Evolutionary conservation across 2,329 filamentous ascomycete genomes (phyloP).

Genomic region (Arthrinium puccinioides): DNA sequence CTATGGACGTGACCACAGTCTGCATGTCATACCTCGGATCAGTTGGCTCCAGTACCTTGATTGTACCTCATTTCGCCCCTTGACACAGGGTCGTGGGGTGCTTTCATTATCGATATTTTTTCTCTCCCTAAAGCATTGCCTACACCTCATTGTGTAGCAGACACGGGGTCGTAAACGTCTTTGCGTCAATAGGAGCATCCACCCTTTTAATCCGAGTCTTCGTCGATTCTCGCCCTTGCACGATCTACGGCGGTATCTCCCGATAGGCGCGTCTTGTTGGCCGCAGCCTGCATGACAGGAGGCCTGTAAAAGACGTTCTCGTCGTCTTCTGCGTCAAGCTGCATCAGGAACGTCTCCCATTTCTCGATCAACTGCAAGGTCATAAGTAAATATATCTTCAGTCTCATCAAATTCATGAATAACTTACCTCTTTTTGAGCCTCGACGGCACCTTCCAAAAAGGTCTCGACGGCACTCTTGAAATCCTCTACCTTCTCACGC

Average conservation of each 20-base stretch:
- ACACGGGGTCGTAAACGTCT: too few relatives aligned
- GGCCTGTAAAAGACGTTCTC: slow-evolving; percentile 60
- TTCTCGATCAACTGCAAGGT: slow-evolving; percentile 61
- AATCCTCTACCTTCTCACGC: slow-evolving; percentile 96
- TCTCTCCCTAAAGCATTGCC: too few relatives aligned
- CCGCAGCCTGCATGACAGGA: slow-evolving; percentile 44
- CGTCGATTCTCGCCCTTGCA: slow-evolving; percentile 50
- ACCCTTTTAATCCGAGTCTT: slow-evolving; percentile 49
- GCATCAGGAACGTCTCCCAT: slow-evolving; percentile 97
- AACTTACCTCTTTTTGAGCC: slow-evolving; percentile 89
- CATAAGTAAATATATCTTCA: not conserved
- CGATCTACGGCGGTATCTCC: slow-evolving; percentile 55
- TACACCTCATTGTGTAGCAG: too few relatives aligned
- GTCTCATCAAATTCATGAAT: slow-evolving; percentile 1
- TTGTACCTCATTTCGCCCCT: too few relatives aligned
- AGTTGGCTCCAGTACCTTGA: too few relatives aligned
- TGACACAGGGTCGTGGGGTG: too few relatives aligned
- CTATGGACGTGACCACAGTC: too few relatives aligned
- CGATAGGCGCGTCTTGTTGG: slow-evolving; percentile 28
- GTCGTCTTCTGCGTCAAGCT: slow-evolving; percentile 89
- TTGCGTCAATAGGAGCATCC: too few relatives aligned
- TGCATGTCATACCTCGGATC: too few relatives aligned
- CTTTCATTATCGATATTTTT: too few relatives aligned
- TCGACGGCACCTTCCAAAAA: slow-evolving; percentile 96
- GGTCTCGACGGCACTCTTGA: slow-evolving; percentile 96